Percentiles rank a stretch among this genome's conserved stretches.
Conservation (phyloP, 306 rosid species). For the Styphnolobium japonicum region DNA sequence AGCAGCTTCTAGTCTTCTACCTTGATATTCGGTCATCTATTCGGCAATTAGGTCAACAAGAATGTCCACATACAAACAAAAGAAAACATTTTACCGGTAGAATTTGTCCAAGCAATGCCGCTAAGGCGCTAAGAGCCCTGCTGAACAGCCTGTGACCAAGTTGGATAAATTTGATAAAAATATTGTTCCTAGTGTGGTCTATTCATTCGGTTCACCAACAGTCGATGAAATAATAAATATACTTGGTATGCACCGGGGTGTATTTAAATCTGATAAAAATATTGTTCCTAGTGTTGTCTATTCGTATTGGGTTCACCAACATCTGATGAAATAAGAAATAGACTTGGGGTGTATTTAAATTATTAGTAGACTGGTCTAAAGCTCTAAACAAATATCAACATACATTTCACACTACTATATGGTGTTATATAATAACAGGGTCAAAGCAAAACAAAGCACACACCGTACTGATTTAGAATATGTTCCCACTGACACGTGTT, state of each 20-base stretch:
- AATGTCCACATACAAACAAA: neutral
- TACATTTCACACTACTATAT: neutral
- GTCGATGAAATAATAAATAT: neutral
- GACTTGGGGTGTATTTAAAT: neutral
- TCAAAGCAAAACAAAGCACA: neutral
- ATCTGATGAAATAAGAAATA: neutral
- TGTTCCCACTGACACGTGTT: neutral
- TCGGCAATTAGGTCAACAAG: neutral
- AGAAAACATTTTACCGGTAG: neutral
- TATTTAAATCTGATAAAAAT: neutral
- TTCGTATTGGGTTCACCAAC: conserved; percentile 1
- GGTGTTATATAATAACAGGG: neutral
- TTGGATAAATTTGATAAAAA: neutral
- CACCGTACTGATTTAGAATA: neutral
- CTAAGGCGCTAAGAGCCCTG: neutral
- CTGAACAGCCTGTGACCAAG: neutral
- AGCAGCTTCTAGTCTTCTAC: neutral
- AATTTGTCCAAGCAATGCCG: conserved; percentile 18
- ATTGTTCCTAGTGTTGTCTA: neutral
- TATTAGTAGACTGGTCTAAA: neutral
- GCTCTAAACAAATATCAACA: neutral
- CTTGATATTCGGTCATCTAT: neutral
- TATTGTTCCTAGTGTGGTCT: neutral
- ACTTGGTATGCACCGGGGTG: neutral
- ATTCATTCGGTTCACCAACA: neutral